phyloP scores from a whole-genome alignment of 805 yeast genomes.

The Kockiozyma suomiensis region DNA sequence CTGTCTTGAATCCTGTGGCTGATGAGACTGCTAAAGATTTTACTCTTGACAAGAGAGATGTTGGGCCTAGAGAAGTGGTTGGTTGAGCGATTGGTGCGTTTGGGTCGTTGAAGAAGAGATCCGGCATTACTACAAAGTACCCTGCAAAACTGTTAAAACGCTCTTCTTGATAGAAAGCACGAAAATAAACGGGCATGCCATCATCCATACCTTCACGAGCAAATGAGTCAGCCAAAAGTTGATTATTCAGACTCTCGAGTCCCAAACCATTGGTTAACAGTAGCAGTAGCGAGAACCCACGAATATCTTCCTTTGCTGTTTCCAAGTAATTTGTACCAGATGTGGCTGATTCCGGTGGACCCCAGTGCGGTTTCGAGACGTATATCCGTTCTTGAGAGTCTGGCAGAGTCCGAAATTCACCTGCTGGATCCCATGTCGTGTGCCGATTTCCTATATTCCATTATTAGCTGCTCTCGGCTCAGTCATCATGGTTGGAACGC shows the following conservation, averaged over 20 bases:
- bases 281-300: conserved; percentile 25
- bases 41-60: conserved; percentile 28
- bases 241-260: conserved; percentile 38
- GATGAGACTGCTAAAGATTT: conserved; percentile 37
- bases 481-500: background rate
- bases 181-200: too few relatives aligned
- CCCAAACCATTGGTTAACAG: conserved; percentile 43
- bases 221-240: conserved; percentile 40
- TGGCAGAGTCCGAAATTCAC: conserved; percentile 28
- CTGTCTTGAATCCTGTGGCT: conserved; percentile 42
- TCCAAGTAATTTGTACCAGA: background rate
- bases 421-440: conserved; percentile 19
- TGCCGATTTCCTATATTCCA: conserved; percentile 2
- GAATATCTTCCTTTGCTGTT: conserved; percentile 12
- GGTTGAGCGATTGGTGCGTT: conserved; percentile 29
- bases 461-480: background rate
- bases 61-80: conserved; percentile 1
- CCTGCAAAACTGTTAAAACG: conserved; percentile 12
- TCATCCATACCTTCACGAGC: conserved; percentile 33
- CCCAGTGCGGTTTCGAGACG: conserved; percentile 29
- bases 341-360: background rate
- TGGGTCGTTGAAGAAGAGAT: conserved; percentile 41
- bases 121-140: conserved; percentile 41
- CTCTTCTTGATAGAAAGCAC: background rate
- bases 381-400: conserved; percentile 25